phyloP scores from a whole-genome alignment of 2,329 filamentous ascomycete genomes.

The Botrytis medusae region DNA sequence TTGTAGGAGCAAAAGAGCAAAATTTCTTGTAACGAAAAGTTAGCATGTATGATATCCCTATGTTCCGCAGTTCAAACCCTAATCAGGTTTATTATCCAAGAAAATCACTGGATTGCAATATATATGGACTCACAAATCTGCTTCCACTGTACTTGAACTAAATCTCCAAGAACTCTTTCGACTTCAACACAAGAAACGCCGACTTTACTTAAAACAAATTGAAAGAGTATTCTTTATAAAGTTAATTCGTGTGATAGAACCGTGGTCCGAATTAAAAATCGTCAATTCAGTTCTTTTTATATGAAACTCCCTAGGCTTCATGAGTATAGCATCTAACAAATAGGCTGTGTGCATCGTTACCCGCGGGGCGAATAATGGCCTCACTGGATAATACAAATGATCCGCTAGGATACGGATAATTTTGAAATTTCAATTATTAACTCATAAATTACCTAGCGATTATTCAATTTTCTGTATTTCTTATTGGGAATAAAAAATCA shows the following conservation, averaged over 20 bases:
- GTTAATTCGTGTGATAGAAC: background rate
- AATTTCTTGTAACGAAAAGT: background rate
- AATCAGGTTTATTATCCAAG: background rate
- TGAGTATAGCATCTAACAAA: background rate
- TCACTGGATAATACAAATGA: too few species aligned
- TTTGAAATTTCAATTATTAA: too few species aligned
- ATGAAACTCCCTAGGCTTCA: background rate
- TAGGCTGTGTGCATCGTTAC: too few species aligned
- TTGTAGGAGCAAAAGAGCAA: background rate
- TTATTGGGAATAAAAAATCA: too few species aligned
- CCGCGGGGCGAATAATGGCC: too few species aligned
- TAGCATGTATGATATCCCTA: background rate
- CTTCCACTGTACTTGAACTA: background rate
- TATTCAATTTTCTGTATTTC: too few species aligned
- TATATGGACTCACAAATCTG: background rate
- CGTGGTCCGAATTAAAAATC: background rate
- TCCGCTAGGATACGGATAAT: too few species aligned
- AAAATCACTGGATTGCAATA: background rate
- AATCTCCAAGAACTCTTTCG: background rate
- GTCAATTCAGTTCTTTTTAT: background rate
- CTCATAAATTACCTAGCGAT: too few species aligned
- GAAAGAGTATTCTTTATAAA: too few species aligned
- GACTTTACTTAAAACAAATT: too few species aligned
- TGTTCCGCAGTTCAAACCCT: background rate
- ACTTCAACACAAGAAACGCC: too few species aligned